A percentile compares a stretch with the other conserved stretches of the same genome.
These are phyloP conservation scores for Yarrowia sp. DNA, from an alignment of 805 yeast species.

Conservation along the genomic window DNA sequence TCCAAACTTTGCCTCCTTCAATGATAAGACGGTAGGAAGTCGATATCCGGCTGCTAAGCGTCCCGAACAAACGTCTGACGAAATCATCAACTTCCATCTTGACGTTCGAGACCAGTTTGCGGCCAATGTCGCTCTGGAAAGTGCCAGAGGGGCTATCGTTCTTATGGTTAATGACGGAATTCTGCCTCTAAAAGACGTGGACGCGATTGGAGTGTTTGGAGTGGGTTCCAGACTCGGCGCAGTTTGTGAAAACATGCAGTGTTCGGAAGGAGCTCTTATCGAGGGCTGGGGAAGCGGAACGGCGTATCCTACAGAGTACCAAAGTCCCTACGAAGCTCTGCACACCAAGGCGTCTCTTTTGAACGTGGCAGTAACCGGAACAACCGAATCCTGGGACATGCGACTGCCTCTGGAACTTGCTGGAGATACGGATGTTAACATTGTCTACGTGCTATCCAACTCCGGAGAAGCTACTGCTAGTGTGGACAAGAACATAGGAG, in stretches of 20 bases:
- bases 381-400: neutral
- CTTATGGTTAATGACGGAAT: constrained; percentile 49
- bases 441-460: constrained; percentile 52
- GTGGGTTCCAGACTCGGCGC: constrained; percentile 52
- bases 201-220: constrained; percentile 37
- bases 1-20: constrained; percentile 60
- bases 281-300: constrained; percentile 67
- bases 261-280: constrained; percentile 52
- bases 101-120: constrained; percentile 49
- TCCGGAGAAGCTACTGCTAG: constrained; percentile 61
- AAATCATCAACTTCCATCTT: constrained; percentile 51
- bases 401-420: neutral
- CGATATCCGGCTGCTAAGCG: constrained; percentile 39
- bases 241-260: constrained; percentile 51
- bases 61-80: constrained; percentile 45
- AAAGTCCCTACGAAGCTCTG: constrained; percentile 58
- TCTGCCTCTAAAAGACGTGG: constrained; percentile 48
- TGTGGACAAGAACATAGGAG: constrained; percentile 61
- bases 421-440: constrained; percentile 44
- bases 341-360: constrained; percentile 39
- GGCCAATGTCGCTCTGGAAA: constrained; percentile 48
- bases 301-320: constrained; percentile 51
- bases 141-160: constrained; percentile 56
- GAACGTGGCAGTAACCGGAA: neutral
- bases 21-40: constrained; percentile 47